Percentiles rank a stretch among this genome's conserved stretches.
phyloP scores from a whole-genome alignment of 495 filamentous ascomycete genomes.

The Cercophora samala region DNA sequence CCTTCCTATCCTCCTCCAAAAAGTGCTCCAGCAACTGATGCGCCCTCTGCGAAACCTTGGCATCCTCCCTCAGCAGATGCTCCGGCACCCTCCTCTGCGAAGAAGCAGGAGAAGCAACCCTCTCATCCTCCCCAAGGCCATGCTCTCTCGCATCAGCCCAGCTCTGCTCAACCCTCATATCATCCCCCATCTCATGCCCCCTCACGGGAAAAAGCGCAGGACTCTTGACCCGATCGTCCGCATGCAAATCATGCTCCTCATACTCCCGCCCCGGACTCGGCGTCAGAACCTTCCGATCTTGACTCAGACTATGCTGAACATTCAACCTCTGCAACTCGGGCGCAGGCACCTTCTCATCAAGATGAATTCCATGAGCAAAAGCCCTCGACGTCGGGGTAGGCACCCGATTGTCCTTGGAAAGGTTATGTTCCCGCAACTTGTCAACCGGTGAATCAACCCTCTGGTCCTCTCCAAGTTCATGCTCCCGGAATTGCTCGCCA shows the following conservation, averaged over 20 bases:
- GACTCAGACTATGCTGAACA: constrained; percentile 17
- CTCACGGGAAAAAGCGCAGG: constrained; percentile 11
- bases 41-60: constrained; percentile 19
- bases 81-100: not conserved
- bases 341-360: constrained; percentile 20
- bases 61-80: constrained; percentile 16
- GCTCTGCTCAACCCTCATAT: constrained; percentile 7
- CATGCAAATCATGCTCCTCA: constrained; percentile 19
- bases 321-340: constrained; percentile 18
- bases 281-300: constrained; percentile 18
- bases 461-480: not conserved
- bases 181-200: constrained; percentile 17
- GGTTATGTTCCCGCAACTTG: constrained; percentile 15
- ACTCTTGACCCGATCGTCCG: constrained; percentile 18
- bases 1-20: constrained; percentile 21
- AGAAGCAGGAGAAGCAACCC: constrained; percentile 9
- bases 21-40: constrained; percentile 27
- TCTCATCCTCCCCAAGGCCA: constrained; percentile 13
- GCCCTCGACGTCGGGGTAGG: constrained; percentile 8
- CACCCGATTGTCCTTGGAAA: constrained; percentile 20
- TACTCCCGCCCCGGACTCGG: constrained; percentile 10
- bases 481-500: not conserved
- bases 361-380: constrained; percentile 15
- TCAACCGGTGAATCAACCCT: not conserved
- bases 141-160: constrained; percentile 3